phyloP scores from a whole-genome alignment of 1,284 basidiomycete genomes.

The Marasmius tenuissimus region DNA sequence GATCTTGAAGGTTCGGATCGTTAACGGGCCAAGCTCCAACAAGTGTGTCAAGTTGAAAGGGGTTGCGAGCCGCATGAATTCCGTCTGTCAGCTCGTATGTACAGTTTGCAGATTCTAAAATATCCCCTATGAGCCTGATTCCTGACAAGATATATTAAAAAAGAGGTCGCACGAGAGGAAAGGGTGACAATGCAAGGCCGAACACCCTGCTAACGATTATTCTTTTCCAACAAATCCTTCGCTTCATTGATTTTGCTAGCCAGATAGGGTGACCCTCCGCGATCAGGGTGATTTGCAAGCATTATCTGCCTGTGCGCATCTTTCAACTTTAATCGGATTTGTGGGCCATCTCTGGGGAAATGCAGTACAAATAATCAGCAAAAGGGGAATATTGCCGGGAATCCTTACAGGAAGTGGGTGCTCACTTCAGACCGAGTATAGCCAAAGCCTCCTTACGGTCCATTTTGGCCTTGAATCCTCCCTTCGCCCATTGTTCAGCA shows the following conservation, averaged over 20 bases:
- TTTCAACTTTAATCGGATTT: slow-evolving; percentile 73
- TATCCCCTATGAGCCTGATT: too few relatives aligned
- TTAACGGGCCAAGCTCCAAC: too few relatives aligned
- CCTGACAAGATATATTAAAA: too few relatives aligned
- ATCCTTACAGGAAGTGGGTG: slow-evolving; percentile 13
- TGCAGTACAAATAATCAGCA: background rate
- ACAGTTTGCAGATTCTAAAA: too few relatives aligned
- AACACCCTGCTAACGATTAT: background rate
- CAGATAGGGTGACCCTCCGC: slow-evolving; percentile 93
- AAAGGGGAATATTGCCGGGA: too few relatives aligned
- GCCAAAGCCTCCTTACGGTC: slow-evolving; percentile 91
- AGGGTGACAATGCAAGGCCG: background rate
- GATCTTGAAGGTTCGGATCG: too few relatives aligned
- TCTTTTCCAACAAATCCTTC: slow-evolving; percentile 79
- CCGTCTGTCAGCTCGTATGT: too few relatives aligned
- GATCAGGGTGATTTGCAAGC: slow-evolving; percentile 95
- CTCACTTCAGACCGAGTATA: slow-evolving; percentile 91
- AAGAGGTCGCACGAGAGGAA: background rate
- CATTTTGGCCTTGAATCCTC: slow-evolving; percentile 96
- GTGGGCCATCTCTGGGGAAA: slow-evolving; percentile 67
- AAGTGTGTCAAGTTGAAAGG: too few relatives aligned
- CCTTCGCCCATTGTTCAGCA: slow-evolving; percentile 87
- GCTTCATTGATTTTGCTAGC: slow-evolving; percentile 99
- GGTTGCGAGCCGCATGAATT: too few relatives aligned
- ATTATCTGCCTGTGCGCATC: slow-evolving; percentile 92